Base-by-base conservation (phyloP, 371 early-diverging fungal species). In the Mucor saturninus region DNA sequence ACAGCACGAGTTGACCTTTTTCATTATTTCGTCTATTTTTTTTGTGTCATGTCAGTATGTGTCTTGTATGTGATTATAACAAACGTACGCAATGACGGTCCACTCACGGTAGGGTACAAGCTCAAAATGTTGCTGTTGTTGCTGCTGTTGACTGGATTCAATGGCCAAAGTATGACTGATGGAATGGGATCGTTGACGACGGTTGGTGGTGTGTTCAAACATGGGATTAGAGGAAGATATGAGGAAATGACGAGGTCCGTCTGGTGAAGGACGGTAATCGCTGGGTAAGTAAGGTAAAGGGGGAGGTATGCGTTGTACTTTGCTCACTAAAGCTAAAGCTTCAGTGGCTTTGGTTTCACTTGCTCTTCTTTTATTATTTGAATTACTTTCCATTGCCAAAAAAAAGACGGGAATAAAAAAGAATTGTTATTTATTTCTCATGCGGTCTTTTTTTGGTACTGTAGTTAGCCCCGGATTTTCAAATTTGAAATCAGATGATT, bases 41-140 rank as follows among this genome's bases (percentile, higher is more conserved):
- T 32, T 38, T 50, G 2, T 15, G 15, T 30, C 21, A 21, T 21
- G 21, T 21, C 21, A 21, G 21, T 21, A 21, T 21, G 21, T 21
- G 21, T 32, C 30, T 50, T 50, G 10, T 29, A 31, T 30, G 21
- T 21, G 21, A 10, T 26, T 1, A 31, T 5, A 40, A 4, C 15
- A 21, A 21, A 57, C 73, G 68, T 75, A 84, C 82, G 77, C 67
- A 40, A 84, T 84, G 11, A 84, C 71, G 4, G 83, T 80, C 79
- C 81, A 84, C 48, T 84, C 84, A n/a, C 76, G 68, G 50, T 83
- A 83, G 29, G 84, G 84, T 2, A 83, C 80, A 0, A 83, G 65
- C 40, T 81, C 82, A 53, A 64, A 71, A 28, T 71, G 62, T 11
- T 71, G 54, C 52, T 42, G 29, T n/a, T 54, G 63, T 37, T 31